Conservation (phyloP, 139 green algal genomes). For the Helicosporidium sp. region DNA sequence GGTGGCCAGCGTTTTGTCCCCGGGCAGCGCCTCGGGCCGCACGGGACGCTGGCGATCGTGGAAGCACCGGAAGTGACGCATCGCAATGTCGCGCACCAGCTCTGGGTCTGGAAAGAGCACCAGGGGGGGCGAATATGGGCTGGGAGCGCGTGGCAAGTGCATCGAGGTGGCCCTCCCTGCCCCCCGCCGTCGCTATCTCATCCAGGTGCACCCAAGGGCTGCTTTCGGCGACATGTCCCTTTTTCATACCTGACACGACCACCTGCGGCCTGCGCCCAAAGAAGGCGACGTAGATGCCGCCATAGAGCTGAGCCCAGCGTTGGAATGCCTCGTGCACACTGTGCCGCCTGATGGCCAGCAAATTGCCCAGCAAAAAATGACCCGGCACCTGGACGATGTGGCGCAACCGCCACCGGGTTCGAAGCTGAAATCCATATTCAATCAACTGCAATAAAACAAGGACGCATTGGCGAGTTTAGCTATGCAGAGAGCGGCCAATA, state of each 20-base stretch:
- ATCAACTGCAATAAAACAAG: slow-evolving; percentile 1
- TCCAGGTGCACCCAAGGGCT: too few species aligned
- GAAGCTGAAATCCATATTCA: background rate
- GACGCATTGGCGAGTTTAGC: background rate
- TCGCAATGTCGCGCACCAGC: slow-evolving; percentile 1
- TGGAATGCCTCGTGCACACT: background rate
- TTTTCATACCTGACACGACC: slow-evolving; percentile 4
- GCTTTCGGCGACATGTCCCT: too few species aligned
- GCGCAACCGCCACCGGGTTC: background rate
- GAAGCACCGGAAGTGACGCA: slow-evolving; percentile 4
- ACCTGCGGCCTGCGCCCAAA: slow-evolving; percentile 1
- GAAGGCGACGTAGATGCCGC: slow-evolving; percentile 7
- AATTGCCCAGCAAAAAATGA: slow-evolving; percentile 4
- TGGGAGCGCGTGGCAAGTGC: background rate
- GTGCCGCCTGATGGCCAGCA: background rate
- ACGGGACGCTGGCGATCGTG: background rate
- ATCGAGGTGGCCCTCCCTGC: background rate
- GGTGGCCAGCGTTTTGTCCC: slow-evolving; percentile 1
- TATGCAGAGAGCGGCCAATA: too few species aligned
- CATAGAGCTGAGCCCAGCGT: background rate
- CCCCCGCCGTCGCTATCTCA: background rate
- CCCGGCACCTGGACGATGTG: background rate
- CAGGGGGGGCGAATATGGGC: background rate
- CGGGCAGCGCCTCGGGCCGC: background rate
- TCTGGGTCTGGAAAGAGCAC: slow-evolving; percentile 9